Conservation (phyloP, 768 basidiomycete genomes). For the Boletus rufocinnamomeus region DNA sequence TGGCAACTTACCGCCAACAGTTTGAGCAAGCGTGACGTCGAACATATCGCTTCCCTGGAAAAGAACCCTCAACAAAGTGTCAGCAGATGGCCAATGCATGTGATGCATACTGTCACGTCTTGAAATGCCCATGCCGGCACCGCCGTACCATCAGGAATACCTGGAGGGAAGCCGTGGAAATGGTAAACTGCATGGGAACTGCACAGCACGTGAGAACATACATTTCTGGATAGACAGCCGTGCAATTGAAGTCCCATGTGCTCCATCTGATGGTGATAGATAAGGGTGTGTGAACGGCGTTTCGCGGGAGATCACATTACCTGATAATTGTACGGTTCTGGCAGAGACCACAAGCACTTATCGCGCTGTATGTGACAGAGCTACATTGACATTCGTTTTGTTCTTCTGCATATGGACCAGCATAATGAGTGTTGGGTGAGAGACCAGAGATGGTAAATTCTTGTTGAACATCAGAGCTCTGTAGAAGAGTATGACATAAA, state of each 20-base stretch:
- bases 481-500: neutral
- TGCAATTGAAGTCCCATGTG: neutral
- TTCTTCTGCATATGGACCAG: neutral
- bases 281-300: neutral
- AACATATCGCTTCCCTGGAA: neutral
- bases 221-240: neutral
- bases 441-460: neutral
- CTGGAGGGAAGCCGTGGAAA: neutral
- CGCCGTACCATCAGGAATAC: slow-evolving; percentile 35
- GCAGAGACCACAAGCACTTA: neutral
- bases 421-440: neutral
- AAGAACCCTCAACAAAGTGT: slow-evolving; percentile 6
- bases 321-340: neutral
- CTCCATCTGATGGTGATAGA: neutral
- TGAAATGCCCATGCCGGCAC: slow-evolving; percentile 67
- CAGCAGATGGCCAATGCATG: neutral
- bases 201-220: neutral
- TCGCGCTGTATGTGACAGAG: neutral
- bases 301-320: neutral
- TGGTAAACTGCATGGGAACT: neutral
- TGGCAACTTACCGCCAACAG: neutral
- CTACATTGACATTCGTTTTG: neutral
- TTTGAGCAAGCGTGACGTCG: neutral
- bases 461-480: neutral
- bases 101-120: slow-evolving; percentile 46